phyloP scores from a whole-genome alignment of 371 early-diverging fungal species.

The Saksenaea oblongispora region DNA sequence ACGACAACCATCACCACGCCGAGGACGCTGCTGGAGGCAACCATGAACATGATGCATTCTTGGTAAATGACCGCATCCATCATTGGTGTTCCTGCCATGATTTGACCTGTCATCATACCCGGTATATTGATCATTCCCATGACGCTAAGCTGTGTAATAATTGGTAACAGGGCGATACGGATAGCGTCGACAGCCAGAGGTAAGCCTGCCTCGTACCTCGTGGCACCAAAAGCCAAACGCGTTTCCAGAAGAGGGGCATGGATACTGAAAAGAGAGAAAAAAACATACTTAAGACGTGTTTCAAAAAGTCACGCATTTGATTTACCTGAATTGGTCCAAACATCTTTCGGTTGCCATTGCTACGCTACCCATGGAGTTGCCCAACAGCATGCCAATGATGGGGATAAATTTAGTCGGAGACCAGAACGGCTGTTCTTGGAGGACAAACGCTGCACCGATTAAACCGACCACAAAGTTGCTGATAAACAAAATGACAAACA shows the following conservation, averaged over 20 bases:
- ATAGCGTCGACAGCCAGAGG: conserved; percentile 79
- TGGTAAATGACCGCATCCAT: conserved; percentile 83
- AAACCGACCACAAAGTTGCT: conserved; percentile 54
- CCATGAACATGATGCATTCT: conserved; percentile 84
- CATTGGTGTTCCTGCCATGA: conserved; percentile 82
- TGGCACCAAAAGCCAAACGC: conserved; percentile 77
- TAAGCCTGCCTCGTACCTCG: conserved; percentile 80
- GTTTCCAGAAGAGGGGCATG: conserved; percentile 76
- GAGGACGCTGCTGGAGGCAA: conserved; percentile 69
- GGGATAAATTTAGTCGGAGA: conserved; percentile 82
- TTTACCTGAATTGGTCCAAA: conserved; percentile 58
- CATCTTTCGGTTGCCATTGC: conserved; percentile 74
- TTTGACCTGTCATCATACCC: conserved; percentile 90
- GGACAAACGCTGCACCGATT: conserved; percentile 64
- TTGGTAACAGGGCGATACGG: conserved; percentile 75
- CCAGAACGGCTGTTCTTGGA: conserved; percentile 74
- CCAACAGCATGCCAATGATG: conserved; percentile 85
- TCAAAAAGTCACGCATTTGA: not conserved
- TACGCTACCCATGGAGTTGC: conserved; percentile 83
- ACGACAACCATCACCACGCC: conserved; percentile 66
- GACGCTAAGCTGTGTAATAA: conserved; percentile 80
- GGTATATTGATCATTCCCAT: conserved; percentile 90
- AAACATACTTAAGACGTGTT: not conserved
- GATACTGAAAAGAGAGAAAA: conserved; percentile 31
- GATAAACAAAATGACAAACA: conserved; percentile 45